Evolutionary conservation across 805 yeast genomes (phyloP).

Genomic region (Vanderwaltozyma yarrowii): DNA sequence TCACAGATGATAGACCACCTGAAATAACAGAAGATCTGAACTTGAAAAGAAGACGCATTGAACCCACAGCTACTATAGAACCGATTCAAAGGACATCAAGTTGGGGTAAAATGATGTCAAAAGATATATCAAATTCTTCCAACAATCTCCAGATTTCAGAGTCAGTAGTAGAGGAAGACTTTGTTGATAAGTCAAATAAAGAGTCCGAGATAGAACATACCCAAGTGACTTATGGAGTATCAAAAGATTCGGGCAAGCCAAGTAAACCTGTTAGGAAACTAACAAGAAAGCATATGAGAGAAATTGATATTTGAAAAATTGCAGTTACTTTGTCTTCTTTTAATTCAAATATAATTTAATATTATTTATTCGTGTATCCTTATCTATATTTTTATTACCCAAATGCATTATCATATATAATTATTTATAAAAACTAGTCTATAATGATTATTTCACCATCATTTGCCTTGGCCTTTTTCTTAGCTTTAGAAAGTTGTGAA

Average conservation of each 20-base stretch:
- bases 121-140: neutral
- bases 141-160: neutral
- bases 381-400: too few relatives aligned
- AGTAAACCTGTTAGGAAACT: constrained; percentile 7
- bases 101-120: constrained; percentile 25
- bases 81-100: constrained; percentile 16
- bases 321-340: too few relatives aligned
- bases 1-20: neutral
- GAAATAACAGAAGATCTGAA: neutral
- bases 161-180: neutral
- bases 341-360: too few relatives aligned
- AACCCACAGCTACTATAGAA: neutral
- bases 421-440: constrained; percentile 6
- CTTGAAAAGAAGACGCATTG: constrained; percentile 4
- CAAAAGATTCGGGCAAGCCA: neutral
- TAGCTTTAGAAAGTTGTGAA: constrained; percentile 24
- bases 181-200: neutral
- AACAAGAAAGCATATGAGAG: constrained; percentile 16
- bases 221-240: constrained; percentile 22
- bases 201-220: constrained; percentile 9
- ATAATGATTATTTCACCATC: constrained; percentile 24
- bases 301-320: constrained; percentile 3
- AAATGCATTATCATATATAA: too few relatives aligned
- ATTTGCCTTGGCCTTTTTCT: constrained; percentile 19
- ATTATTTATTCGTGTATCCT: too few relatives aligned